Evolutionary conservation across 176 grass and related monocot genomes (phyloP), one percentile per base, ranked within the genome.

Genomic region (Calamus simplicifolius): DNA sequence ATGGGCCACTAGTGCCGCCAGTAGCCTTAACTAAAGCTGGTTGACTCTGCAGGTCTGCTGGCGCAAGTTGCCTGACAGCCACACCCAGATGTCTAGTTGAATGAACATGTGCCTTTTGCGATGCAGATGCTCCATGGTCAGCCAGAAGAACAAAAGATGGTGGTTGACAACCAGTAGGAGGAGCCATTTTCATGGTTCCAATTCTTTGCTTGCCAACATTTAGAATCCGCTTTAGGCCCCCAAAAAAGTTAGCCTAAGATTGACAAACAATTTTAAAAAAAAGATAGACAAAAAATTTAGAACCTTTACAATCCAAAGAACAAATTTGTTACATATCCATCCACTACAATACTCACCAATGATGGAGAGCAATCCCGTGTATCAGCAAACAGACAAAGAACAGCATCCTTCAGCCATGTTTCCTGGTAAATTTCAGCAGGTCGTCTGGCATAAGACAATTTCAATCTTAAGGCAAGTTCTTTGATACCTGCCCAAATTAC

Each of bases 61-160:
- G 84, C 61, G 93, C 66, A 63, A 98, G 93, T 81, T 98, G 93
- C 67, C 85, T 98, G 59, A 98, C 87, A 75, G 84, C 87, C 78
- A 89, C 93, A 16, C 87, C 87, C 56, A 92, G 75, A 80, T 88
- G 75, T 49, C 82, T 89, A 56, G 63, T 78, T 56, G 81, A 85
- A 72, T 61, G 80, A 66, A 86, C 62, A 80, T 76, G 68, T 82
- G 74, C 68, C 50, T 67, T 56, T 51, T 84, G 77, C 49, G 82
- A 69, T 7, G 64, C 68, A 57, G 66, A 50, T 52, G 51, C 75
- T 80, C 56, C 75, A 62, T 66, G 77, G 62, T 57, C 78, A 62
- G 59, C 13, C 67, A 70, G 70, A 57, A 64, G 54, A 77, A 54
- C 77, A 75, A 79, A 73, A 21, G 87, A 75, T 1, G 84, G 23